Evolutionary conservation across 2,329 filamentous ascomycete genomes (phyloP).

Genomic region (Cercospora sp.): DNA sequence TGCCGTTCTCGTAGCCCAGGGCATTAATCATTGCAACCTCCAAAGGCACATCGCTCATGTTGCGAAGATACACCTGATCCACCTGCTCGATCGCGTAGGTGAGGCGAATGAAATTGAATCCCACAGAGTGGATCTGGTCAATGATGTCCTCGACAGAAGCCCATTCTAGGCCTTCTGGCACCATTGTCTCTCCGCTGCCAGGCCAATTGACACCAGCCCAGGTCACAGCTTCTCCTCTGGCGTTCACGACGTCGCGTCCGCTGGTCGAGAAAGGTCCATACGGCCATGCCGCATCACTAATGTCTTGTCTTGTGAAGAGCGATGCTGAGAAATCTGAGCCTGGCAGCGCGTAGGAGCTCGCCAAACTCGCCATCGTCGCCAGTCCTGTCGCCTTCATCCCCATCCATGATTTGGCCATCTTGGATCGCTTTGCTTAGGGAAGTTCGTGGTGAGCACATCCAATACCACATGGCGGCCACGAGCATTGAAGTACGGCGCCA

Average conservation of each 20-base stretch:
- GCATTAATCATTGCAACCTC: slow-evolving; percentile 44
- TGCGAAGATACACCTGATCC: slow-evolving; percentile 45
- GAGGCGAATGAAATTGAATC: slow-evolving; percentile 40
- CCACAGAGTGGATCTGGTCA: slow-evolving; percentile 35
- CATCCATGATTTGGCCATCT: neutral
- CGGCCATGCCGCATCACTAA: slow-evolving; percentile 24
- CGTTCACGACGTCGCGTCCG: slow-evolving; percentile 30
- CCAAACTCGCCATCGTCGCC: neutral
- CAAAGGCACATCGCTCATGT: slow-evolving; percentile 43
- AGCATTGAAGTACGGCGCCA: slow-evolving; percentile 3
- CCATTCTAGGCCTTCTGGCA: slow-evolving; percentile 40
- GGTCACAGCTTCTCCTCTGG: slow-evolving; percentile 31
- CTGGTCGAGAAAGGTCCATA: slow-evolving; percentile 41
- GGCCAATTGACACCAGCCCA: slow-evolving; percentile 40
- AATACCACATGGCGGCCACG: slow-evolving; percentile 1
- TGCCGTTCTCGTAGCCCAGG: slow-evolving; percentile 44
- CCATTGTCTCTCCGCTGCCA: slow-evolving; percentile 38
- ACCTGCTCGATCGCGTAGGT: slow-evolving; percentile 47
- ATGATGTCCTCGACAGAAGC: slow-evolving; percentile 34
- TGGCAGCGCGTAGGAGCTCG: slow-evolving; percentile 4
- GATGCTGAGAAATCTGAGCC: slow-evolving; percentile 5
- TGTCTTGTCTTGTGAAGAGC: slow-evolving; percentile 11
- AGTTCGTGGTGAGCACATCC: neutral
- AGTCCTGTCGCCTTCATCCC: neutral
- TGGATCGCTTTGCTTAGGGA: neutral